These are phyloP conservation scores for Mucor plumbeus DNA, from an alignment of 371 early-diverging fungal species.

Conservation along the genomic window DNA sequence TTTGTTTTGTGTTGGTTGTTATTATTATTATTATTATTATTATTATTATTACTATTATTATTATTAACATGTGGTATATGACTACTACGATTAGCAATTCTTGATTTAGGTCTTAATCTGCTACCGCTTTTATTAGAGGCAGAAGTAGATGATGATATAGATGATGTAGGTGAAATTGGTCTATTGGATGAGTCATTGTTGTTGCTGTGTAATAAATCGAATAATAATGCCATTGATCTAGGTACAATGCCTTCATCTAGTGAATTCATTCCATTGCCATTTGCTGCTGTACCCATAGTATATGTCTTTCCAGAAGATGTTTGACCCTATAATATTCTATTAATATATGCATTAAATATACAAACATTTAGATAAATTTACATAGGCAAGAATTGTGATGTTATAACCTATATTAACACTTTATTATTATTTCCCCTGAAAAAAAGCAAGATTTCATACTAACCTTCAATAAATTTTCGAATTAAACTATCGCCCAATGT, in stretches of 20 bases:
- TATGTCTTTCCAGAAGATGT: slow-evolving; percentile 96
- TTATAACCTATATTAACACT: slow-evolving; percentile 72
- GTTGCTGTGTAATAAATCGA: slow-evolving; percentile 45
- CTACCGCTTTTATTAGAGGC: slow-evolving; percentile 20
- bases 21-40: background rate
- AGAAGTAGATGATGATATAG: slow-evolving; percentile 31
- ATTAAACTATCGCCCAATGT: slow-evolving; percentile 32
- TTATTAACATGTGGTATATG: slow-evolving; percentile 11
- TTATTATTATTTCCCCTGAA: background rate
- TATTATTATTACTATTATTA: background rate
- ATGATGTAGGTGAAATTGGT: slow-evolving; percentile 30
- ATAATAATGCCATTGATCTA: slow-evolving; percentile 79
- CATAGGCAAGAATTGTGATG: slow-evolving; percentile 95
- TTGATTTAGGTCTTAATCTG: slow-evolving; percentile 26
- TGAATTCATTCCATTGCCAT: slow-evolving; percentile 56
- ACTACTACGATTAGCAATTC: slow-evolving; percentile 14
- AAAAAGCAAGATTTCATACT: background rate
- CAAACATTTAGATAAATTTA: slow-evolving; percentile 26
- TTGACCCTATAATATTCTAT: slow-evolving; percentile 56
- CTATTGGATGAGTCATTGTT: slow-evolving; percentile 11
- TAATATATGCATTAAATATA: background rate
- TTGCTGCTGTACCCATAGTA: slow-evolving; percentile 91
- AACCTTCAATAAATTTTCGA: slow-evolving; percentile 35
- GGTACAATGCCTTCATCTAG: slow-evolving; percentile 86
- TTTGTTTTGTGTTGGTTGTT: slow-evolving; percentile 24